Evolutionary conservation across 1,284 basidiomycete genomes (phyloP).

Genomic region (Trichosporon sp.): DNA sequence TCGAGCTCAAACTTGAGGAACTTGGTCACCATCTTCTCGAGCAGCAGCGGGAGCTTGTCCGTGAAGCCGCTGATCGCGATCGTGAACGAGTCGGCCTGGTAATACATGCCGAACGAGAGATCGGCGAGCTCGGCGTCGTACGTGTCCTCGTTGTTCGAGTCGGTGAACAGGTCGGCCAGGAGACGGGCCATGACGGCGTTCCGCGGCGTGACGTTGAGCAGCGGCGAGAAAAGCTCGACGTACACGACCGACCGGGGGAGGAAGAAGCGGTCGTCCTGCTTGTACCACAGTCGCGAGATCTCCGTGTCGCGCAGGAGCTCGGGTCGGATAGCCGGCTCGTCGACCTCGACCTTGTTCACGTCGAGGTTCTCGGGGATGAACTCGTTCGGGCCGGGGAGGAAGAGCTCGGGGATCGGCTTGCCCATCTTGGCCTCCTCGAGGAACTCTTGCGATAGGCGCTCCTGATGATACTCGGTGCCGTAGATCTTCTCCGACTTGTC

Average conservation of each 20-base stretch:
- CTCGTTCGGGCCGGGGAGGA: slow-evolving; percentile 80
- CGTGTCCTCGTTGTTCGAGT: slow-evolving; percentile 84
- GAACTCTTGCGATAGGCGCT: slow-evolving; percentile 68
- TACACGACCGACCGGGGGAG: slow-evolving; percentile 72
- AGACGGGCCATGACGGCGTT: slow-evolving; percentile 59
- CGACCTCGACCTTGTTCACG: slow-evolving; percentile 71
- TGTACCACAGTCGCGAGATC: slow-evolving; percentile 82
- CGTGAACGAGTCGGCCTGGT: slow-evolving; percentile 69
- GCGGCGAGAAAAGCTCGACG: slow-evolving; percentile 50
- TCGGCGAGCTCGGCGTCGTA: slow-evolving; percentile 95
- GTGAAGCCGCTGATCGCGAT: slow-evolving; percentile 84
- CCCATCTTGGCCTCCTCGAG: slow-evolving; percentile 67
- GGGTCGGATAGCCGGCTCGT: slow-evolving; percentile 72
- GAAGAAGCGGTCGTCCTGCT: slow-evolving; percentile 95
- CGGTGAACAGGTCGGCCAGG: slow-evolving; percentile 83
- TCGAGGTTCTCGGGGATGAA: slow-evolving; percentile 88
- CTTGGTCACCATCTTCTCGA: slow-evolving; percentile 73
- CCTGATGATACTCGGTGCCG: slow-evolving; percentile 76
- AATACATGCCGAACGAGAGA: slow-evolving; percentile 73
- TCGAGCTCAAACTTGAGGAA: slow-evolving; percentile 71
- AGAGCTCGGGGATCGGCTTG: slow-evolving; percentile 66
- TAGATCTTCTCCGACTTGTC: slow-evolving; percentile 77
- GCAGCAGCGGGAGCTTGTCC: slow-evolving; percentile 83
- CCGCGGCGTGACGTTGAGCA: slow-evolving; percentile 53
- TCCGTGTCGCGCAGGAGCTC: slow-evolving; percentile 72